Evolutionary conservation across 108 stramenopile genomes (phyloP).

Genomic region (Cyclotella cryptica): DNA sequence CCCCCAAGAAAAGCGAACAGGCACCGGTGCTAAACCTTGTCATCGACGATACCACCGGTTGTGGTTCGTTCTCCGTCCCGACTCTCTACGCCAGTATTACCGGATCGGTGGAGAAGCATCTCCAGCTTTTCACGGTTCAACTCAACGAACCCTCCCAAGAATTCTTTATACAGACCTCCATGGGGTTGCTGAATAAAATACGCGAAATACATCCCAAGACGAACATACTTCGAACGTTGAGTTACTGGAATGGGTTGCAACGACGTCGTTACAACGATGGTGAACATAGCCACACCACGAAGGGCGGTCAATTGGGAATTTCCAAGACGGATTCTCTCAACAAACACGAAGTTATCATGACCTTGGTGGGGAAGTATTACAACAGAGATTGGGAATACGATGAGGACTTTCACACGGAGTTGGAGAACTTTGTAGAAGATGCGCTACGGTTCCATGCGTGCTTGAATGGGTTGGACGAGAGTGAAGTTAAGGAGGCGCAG

Average conservation of each 20-base stretch:
- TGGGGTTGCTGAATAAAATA: constrained; percentile 37
- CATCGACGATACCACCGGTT: constrained; percentile 21
- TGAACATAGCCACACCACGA: not conserved
- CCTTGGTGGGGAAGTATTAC: constrained; percentile 34
- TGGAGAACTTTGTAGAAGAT: constrained; percentile 48
- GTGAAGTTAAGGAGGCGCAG: constrained; percentile 5
- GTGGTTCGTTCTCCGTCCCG: constrained; percentile 13
- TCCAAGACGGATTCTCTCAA: constrained; percentile 5
- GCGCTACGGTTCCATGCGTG: constrained; percentile 29
- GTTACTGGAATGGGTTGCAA: constrained; percentile 36
- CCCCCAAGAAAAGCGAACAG: not conserved
- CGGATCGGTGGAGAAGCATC: not conserved
- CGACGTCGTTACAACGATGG: constrained; percentile 1
- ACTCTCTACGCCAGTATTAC: not conserved
- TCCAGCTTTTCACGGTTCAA: constrained; percentile 32
- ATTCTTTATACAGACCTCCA: constrained; percentile 41
- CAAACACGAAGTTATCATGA: constrained; percentile 43
- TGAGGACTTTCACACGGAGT: constrained; percentile 20
- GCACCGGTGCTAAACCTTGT: constrained; percentile 16
- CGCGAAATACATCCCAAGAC: constrained; percentile 42
- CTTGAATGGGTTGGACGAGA: constrained; percentile 29
- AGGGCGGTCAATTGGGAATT: constrained; percentile 30
- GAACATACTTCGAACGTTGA: constrained; percentile 39
- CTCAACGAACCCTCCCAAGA: constrained; percentile 30
- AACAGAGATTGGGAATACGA: constrained; percentile 34